These are phyloP conservation scores for Xylariaceae sp. DNA, from an alignment of 2,329 filamentous ascomycete species.

Conservation along the genomic window DNA sequence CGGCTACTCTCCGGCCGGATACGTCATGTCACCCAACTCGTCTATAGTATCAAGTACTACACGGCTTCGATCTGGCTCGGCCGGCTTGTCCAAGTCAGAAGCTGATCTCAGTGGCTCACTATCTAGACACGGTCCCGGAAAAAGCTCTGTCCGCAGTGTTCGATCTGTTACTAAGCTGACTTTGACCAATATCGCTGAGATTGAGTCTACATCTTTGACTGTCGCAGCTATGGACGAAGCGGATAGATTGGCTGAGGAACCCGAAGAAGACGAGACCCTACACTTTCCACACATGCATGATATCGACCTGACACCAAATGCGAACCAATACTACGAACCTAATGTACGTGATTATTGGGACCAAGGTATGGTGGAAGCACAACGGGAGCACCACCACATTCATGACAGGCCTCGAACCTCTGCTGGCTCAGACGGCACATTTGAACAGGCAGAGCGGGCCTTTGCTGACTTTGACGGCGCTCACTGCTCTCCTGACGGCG, in stretches of 20 bases:
- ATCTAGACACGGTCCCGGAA: conserved; percentile 61
- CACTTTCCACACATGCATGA: conserved; percentile 35
- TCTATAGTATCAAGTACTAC: conserved; percentile 61
- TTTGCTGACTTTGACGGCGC: conserved; percentile 86
- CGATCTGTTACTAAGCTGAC: conserved; percentile 56
- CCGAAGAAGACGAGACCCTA: conserved; percentile 46
- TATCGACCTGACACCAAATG: conserved; percentile 40
- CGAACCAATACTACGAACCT: conserved; percentile 34
- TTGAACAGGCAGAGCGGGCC: conserved; percentile 68
- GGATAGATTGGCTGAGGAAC: conserved; percentile 49
- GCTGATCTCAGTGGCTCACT: conserved; percentile 48
- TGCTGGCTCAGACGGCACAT: conserved; percentile 65
- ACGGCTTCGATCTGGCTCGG: conserved; percentile 62
- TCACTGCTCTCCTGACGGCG: conserved; percentile 68
- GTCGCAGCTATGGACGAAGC: conserved; percentile 61
- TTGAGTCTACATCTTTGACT: conserved; percentile 59
- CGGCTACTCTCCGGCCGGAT: conserved; percentile 73
- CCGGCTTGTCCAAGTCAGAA: conserved; percentile 52
- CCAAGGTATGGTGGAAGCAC: conserved; percentile 33
- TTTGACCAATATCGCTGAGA: conserved; percentile 64
- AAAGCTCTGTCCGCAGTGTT: conserved; percentile 59
- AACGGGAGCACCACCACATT: conserved; percentile 30
- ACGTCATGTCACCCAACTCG: conserved; percentile 70
- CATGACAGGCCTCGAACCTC: conserved; percentile 54
- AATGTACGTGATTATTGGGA: conserved; percentile 42